Conservation (phyloP, 2,329 filamentous ascomycete species). For the Ophiocordyceps camponoti-floridani region DNA sequence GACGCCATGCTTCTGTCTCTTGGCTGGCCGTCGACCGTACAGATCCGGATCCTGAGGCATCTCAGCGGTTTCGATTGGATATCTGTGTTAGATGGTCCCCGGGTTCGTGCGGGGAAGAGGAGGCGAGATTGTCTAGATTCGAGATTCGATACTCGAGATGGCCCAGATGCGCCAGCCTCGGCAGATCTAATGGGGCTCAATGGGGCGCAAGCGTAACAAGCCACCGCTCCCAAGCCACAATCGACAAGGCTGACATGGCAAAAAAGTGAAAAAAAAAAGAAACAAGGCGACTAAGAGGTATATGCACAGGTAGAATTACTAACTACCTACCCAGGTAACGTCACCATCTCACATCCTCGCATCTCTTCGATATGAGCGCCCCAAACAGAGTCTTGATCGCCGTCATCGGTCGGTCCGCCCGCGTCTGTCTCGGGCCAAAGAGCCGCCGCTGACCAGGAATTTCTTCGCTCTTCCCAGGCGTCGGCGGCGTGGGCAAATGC, state of each 20-base stretch:
- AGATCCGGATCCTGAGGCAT: slow-evolving; percentile 52
- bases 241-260: background rate
- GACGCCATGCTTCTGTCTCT: slow-evolving; percentile 51
- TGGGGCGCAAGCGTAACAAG: background rate
- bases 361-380: slow-evolving; percentile 18
- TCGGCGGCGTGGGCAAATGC: slow-evolving; percentile 80
- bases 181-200: background rate
- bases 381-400: slow-evolving; percentile 32
- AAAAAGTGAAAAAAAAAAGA: background rate
- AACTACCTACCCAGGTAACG: background rate
- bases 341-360: background rate
- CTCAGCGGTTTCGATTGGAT: slow-evolving; percentile 2
- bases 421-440: background rate
- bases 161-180: too few relatives aligned
- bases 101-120: too few relatives aligned
- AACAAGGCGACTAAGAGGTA: background rate
- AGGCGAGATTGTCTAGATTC: background rate
- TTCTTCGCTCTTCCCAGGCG: slow-evolving; percentile 58
- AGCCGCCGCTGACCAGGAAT: slow-evolving; percentile 4
- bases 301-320: background rate
- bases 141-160: background rate
- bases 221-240: background rate
- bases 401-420: slow-evolving; percentile 24
- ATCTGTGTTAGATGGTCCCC: too few relatives aligned
- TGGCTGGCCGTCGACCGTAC: slow-evolving; percentile 58